Evolutionary conservation across 139 green algal species (phyloP).

Genomic region (Volvox africanus): DNA sequence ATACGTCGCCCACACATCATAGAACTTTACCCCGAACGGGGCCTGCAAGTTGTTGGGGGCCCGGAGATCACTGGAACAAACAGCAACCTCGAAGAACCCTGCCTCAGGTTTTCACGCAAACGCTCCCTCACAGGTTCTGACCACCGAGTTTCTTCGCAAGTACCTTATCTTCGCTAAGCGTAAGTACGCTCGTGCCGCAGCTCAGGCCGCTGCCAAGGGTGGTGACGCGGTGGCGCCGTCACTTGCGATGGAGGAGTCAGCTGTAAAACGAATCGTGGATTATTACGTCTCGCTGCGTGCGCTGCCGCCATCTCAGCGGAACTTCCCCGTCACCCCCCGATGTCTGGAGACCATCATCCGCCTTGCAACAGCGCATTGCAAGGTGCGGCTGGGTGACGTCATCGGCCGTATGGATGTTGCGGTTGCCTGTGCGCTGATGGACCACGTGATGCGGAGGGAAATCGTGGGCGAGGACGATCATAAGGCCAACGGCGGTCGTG

Average conservation of each 20-base stretch:
- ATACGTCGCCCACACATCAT: too few relatives aligned
- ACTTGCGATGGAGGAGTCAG: conserved; percentile 51
- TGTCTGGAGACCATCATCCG: conserved; percentile 97
- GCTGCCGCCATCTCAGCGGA: conserved; percentile 33
- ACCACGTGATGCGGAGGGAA: conserved; percentile 44
- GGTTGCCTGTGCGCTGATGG: conserved; percentile 34
- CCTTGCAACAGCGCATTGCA: conserved; percentile 94
- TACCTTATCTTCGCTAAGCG: conserved; percentile 80
- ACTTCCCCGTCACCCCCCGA: conserved; percentile 85
- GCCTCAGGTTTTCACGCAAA: too few relatives aligned
- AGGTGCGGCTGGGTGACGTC: conserved; percentile 66
- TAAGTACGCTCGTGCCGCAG: conserved; percentile 46
- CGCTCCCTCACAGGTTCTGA: conserved; percentile 64
- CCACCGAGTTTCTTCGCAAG: conserved; percentile 79
- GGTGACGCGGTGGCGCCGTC: neutral
- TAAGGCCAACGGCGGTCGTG: neutral
- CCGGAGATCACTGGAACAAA: too few relatives aligned
- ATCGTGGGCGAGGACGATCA: conserved; percentile 42
- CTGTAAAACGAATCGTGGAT: conserved; percentile 80
- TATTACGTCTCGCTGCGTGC: conserved; percentile 89
- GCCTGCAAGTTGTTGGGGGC: too few relatives aligned
- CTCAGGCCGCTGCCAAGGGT: conserved; percentile 32
- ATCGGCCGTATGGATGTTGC: conserved; percentile 51
- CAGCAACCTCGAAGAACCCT: too few relatives aligned
- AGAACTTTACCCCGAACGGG: too few relatives aligned